phyloP scores from a whole-genome alignment of 768 basidiomycete species.

The Harrya chromipes region DNA sequence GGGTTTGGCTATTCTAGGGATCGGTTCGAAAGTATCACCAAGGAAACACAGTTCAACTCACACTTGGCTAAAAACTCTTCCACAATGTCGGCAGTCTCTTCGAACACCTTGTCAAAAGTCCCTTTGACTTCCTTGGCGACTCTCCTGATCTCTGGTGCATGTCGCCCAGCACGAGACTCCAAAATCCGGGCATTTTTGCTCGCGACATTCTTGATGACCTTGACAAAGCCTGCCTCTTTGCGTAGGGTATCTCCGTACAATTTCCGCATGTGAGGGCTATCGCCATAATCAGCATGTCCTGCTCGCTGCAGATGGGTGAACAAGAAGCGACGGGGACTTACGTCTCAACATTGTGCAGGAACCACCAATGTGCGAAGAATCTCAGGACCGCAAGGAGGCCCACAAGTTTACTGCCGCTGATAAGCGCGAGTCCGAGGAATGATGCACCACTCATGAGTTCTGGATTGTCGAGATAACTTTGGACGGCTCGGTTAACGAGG shows the following conservation, averaged over 20 bases:
- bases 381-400: slow-evolving; percentile 79
- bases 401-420: slow-evolving; percentile 92
- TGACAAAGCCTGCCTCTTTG: slow-evolving; percentile 95
- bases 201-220: slow-evolving; percentile 95
- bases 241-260: slow-evolving; percentile 91
- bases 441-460: slow-evolving; percentile 95
- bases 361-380: slow-evolving; percentile 94
- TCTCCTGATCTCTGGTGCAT: slow-evolving; percentile 78
- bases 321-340: slow-evolving; percentile 37
- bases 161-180: slow-evolving; percentile 72
- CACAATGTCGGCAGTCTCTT: slow-evolving; percentile 88
- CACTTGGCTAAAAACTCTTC: slow-evolving; percentile 93
- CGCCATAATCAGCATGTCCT: not conserved
- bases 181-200: slow-evolving; percentile 75
- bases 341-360: slow-evolving; percentile 90
- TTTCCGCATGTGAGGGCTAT: slow-evolving; percentile 96
- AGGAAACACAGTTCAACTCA: slow-evolving; percentile 37
- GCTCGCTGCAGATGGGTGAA: not conserved
- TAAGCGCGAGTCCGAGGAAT: slow-evolving; percentile 89
- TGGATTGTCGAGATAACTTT: slow-evolving; percentile 88
- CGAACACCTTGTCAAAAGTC: slow-evolving; percentile 93
- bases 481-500: not conserved
- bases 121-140: slow-evolving; percentile 91
- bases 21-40: not conserved
- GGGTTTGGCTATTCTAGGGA: slow-evolving; percentile 64